Base-by-base conservation (phyloP, 2,329 filamentous ascomycete genomes). In the Sclerotinia subarctica region DNA sequence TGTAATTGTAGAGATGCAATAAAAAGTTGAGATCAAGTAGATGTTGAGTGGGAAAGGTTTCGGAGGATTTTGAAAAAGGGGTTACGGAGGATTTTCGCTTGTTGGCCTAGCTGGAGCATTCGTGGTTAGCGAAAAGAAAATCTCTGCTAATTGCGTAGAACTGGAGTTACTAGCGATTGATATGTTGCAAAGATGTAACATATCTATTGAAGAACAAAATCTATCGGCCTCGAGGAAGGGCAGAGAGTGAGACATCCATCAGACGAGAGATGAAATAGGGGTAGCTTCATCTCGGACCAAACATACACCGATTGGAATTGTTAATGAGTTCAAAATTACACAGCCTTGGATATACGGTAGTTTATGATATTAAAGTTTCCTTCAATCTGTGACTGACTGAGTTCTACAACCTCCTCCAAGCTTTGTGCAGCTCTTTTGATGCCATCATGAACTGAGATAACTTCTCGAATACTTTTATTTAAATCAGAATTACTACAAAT, bases 21-120 rank as follows among this genome's bases (percentile, higher is more conserved):
- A 19, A 8, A 1, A 1, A 3, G 3, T 1, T 24, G 29, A 17
- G 19, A 5, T 2, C 3, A 0, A 1, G 15, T n/a, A 24, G 1
- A 47, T 4, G 5, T 24, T 2, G 13, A 17, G n/a, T 24, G 5
- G 7, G 8, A 19, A 35, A 24, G 21, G 4, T 24, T 38, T 24
- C 13, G 21, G 13, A 62, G 15, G 24, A 17, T 17, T 29, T 6
- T 24, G 15, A 19, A 17, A 62, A 13, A 38, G 8, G 8, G 58
- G 21, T 26, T 26, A 17, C 7, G 4, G 8, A 35, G 29, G 21
- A 26, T 29, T 1, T 62, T 62, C 58, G 58, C 58, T 62, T 51
- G n/a, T 51, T 19, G 0, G 5, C 0, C 13, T 62, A 51, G 7
- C 32, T 21, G 7, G 10, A 17, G 7, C 6, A 24, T 17, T 7